Percentiles rank a stretch among this genome's conserved stretches.
These are phyloP conservation scores for Phytophthora agathidicida DNA, from an alignment of 352 stramenopile species.

Conservation along the genomic window DNA sequence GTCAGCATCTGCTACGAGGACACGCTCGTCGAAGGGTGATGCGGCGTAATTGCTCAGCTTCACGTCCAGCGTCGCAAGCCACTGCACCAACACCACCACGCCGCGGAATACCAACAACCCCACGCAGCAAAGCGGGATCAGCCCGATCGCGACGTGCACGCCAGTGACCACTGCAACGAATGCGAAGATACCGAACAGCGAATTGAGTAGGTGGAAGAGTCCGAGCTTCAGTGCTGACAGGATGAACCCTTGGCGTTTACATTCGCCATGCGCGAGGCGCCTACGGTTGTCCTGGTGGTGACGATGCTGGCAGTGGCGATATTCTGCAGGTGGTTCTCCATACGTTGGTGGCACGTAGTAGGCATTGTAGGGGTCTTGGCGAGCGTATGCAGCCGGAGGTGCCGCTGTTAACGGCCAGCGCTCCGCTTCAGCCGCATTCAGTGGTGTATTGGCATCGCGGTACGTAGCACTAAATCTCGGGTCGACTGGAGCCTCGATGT, in stretches of 20 bases:
- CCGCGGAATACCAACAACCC: constrained; percentile 65
- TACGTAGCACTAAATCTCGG: constrained; percentile 9
- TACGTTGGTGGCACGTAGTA: constrained; percentile 45
- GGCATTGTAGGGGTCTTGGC: constrained; percentile 13
- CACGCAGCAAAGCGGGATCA: constrained; percentile 71
- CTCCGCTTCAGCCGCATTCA: constrained; percentile 20
- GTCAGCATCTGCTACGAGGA: constrained; percentile 51
- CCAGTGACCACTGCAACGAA: constrained; percentile 57
- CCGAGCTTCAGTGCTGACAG: constrained; percentile 54
- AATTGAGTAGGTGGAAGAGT: constrained; percentile 68
- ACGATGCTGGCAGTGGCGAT: constrained; percentile 26
- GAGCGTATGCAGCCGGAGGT: constrained; percentile 13
- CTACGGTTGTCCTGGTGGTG: constrained; percentile 18
- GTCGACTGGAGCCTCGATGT: constrained; percentile 19
- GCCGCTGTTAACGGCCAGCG: constrained; percentile 25
- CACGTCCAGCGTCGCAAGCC: constrained; percentile 62
- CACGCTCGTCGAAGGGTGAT: constrained; percentile 41
- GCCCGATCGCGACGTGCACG: constrained; percentile 37
- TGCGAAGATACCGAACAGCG: constrained; percentile 52
- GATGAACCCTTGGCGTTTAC: constrained; percentile 29
- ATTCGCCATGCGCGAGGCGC: constrained; percentile 3
- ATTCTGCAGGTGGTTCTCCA: constrained; percentile 9
- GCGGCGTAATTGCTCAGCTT: constrained; percentile 70
- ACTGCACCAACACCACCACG: constrained; percentile 50
- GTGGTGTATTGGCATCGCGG: constrained; percentile 9